Conservation (phyloP, 306 rosid species). For the Vachellia pachyceras region DNA sequence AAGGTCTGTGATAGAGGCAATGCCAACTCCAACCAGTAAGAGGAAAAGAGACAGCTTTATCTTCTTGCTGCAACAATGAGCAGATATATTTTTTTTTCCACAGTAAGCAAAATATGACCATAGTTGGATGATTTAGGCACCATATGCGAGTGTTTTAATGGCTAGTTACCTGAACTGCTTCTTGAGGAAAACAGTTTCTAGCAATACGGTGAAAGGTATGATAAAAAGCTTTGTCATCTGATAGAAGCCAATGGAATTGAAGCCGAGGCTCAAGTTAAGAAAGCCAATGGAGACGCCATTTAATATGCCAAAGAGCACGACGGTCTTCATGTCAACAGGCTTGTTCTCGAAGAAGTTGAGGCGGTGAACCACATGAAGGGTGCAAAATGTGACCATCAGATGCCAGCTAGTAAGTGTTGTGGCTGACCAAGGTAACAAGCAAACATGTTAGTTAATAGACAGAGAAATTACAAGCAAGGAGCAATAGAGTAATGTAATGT, state of each 20-base stretch:
- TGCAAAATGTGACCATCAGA: constrained; percentile 91
- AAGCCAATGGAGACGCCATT: constrained; percentile 95
- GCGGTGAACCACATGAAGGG: constrained; percentile 88
- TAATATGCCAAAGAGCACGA: constrained; percentile 83
- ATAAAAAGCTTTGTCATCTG: constrained; percentile 99
- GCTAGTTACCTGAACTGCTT: constrained; percentile 84
- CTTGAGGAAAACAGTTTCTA: constrained; percentile 80
- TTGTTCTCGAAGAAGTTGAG: constrained; percentile 77
- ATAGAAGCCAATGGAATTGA: constrained; percentile 95
- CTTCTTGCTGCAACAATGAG: constrained; percentile 65
- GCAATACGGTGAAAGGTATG: constrained; percentile 90
- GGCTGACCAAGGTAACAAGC: constrained; percentile 44
- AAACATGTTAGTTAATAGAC: neutral
- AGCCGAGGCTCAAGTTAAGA: constrained; percentile 94
- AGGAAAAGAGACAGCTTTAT: constrained; percentile 78
- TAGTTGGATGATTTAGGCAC: neutral
- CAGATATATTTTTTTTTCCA: neutral
- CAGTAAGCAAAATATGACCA: constrained; percentile 6
- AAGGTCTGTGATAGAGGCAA: constrained; percentile 96
- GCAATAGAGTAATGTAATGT: neutral
- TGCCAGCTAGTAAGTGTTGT: constrained; percentile 99
- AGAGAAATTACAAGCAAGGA: neutral
- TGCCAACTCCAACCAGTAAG: constrained; percentile 90
- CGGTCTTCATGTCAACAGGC: constrained; percentile 80
- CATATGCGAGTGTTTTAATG: neutral